Evolutionary conservation across 495 filamentous ascomycete species (phyloP).

Genomic region (Xylaria cubensis): DNA sequence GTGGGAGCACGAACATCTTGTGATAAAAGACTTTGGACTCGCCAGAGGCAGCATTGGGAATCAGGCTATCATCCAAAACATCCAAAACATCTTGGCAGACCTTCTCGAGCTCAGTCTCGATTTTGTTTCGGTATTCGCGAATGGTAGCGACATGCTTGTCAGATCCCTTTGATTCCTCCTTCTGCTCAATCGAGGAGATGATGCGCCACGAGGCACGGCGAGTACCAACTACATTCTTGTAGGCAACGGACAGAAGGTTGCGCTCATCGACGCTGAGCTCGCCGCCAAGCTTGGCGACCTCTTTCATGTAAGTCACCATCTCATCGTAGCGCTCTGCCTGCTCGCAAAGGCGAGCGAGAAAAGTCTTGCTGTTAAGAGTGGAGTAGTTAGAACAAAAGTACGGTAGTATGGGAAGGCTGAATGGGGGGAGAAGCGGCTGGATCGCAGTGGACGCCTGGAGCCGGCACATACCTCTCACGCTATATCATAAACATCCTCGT

Average conservation of each 20-base stretch:
- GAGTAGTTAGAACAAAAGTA: conserved; percentile 41
- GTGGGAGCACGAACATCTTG: conserved; percentile 79
- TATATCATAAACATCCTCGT: conserved; percentile 48
- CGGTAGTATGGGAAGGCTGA: conserved; percentile 16
- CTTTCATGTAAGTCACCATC: conserved; percentile 99
- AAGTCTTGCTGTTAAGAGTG: conserved; percentile 86
- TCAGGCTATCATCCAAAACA: conserved; percentile 92
- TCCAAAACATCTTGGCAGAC: conserved; percentile 99
- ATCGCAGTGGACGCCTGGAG: conserved; percentile 31
- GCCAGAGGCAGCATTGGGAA: conserved; percentile 96
- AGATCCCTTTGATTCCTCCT: conserved; percentile 99
- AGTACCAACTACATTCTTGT: conserved; percentile 99
- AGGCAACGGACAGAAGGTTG: conserved; percentile 97
- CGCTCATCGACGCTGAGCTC: conserved; percentile 98
- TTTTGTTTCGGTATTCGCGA: conserved; percentile 98
- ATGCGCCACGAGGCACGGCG: conserved; percentile 99
- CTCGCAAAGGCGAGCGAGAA: conserved; percentile 99
- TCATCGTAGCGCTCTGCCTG: conserved; percentile 99
- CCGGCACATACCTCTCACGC: conserved; percentile 81
- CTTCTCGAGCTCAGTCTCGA: conserved; percentile 95
- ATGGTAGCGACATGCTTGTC: conserved; percentile 97
- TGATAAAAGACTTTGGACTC: conserved; percentile 99
- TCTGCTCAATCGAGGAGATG: conserved; percentile 99
- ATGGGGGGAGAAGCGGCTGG: conserved; percentile 24
- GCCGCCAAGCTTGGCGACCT: conserved; percentile 98